Percentiles rank a stretch among this genome's conserved stretches.
Evolutionary conservation across 306 rosid genomes (phyloP).

Genomic region (Vigna mungo): DNA sequence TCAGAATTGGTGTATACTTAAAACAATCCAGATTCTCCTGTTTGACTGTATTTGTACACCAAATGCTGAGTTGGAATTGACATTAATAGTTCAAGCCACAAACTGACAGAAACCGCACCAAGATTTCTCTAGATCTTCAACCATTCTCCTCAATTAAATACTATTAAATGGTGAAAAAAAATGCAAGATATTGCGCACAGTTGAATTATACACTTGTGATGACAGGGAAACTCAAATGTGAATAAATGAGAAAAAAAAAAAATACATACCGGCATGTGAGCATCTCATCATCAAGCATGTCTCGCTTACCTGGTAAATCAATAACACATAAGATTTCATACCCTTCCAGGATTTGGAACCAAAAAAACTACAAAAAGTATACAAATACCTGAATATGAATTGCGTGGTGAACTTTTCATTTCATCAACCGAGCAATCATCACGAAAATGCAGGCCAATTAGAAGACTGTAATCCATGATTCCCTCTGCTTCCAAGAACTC

Average conservation of each 20-base stretch:
- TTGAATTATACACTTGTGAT: not conserved
- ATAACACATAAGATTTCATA: constrained; percentile 29
- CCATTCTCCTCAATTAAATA: not conserved
- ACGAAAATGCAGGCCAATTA: constrained; percentile 64
- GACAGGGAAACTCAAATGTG: not conserved
- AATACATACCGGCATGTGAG: constrained; percentile 52
- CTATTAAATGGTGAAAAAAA: constrained; percentile 18
- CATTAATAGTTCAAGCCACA: constrained; percentile 30
- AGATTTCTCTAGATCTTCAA: constrained; percentile 31
- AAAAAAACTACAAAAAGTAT: constrained; percentile 1
- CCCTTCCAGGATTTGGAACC: constrained; percentile 4
- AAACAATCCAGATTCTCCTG: constrained; percentile 32
- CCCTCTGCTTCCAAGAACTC: constrained; percentile 66
- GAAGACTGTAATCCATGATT: constrained; percentile 73
- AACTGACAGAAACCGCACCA: constrained; percentile 30
- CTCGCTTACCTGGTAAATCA: constrained; percentile 51
- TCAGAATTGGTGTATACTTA: constrained; percentile 5
- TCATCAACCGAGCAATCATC: constrained; percentile 54
- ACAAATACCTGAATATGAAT: constrained; percentile 41
- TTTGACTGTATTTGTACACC: constrained; percentile 38
- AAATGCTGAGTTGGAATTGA: constrained; percentile 33
- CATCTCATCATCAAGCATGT: constrained; percentile 46
- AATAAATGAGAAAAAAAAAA: constrained; percentile 17
- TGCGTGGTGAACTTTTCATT: constrained; percentile 43
- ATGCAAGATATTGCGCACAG: constrained; percentile 1